Evolutionary conservation across 2,329 filamentous ascomycete genomes (phyloP).

Genomic region (Diaporthe humulicola): DNA sequence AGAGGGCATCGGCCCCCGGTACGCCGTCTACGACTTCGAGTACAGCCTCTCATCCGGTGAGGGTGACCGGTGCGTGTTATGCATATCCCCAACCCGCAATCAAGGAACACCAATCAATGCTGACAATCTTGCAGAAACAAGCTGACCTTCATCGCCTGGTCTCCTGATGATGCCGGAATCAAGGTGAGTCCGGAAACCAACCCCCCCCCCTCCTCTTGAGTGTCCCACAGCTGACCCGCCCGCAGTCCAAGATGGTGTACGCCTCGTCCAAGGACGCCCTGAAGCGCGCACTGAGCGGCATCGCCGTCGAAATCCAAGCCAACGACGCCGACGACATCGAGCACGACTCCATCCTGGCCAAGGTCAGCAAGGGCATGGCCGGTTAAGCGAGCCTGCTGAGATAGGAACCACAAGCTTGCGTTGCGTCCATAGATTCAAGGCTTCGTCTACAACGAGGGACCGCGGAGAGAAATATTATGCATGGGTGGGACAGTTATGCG

Average conservation of each 20-base stretch:
- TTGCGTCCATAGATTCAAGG: constrained; percentile 37
- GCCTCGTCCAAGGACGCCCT: constrained; percentile 89
- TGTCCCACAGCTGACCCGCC: constrained; percentile 38
- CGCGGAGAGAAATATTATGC: constrained; percentile 14
- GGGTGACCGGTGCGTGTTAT: constrained; percentile 72
- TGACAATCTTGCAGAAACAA: constrained; percentile 71
- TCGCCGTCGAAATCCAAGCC: constrained; percentile 84
- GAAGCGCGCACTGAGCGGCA: constrained; percentile 82
- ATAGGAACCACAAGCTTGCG: constrained; percentile 30
- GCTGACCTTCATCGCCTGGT: constrained; percentile 84
- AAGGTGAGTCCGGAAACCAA: constrained; percentile 67
- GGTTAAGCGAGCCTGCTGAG: constrained; percentile 27
- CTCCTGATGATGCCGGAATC: constrained; percentile 83
- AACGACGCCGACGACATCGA: constrained; percentile 88
- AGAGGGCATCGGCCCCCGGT: constrained; percentile 77
- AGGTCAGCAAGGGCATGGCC: constrained; percentile 73
- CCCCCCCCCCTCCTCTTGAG: constrained; percentile 35
- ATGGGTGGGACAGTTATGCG: constrained; percentile 35
- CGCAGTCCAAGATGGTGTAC: constrained; percentile 89
- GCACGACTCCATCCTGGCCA: constrained; percentile 77
- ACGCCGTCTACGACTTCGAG: constrained; percentile 88
- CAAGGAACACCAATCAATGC: neutral
- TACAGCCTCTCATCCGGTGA: constrained; percentile 80
- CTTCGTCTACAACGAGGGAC: constrained; percentile 5
- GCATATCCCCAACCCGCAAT: constrained; percentile 37